Base-by-base conservation (phyloP, 179 eudicot species). In the Corrigiola litoralis region DNA sequence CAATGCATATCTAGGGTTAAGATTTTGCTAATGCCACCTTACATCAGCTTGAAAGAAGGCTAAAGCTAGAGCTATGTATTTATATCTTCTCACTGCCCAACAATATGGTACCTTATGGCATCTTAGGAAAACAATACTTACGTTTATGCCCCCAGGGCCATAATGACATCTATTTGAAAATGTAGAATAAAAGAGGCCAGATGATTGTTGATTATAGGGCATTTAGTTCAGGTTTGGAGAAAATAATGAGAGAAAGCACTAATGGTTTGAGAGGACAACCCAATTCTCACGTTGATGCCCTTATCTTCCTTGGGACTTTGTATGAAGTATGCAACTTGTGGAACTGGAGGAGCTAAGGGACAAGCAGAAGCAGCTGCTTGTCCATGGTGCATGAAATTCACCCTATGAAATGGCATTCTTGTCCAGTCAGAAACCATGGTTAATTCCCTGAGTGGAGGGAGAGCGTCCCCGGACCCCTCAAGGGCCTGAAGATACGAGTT, bases 391-490 rank as follows among this genome's bases (percentile, higher is more conserved):
- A 57, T 69, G 56, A 74, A 64, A 20, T 74, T 69, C 31, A 69
- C 55, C 54, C 42, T 74, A 29, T 69, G 74, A 31, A 57, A 74
- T 5, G 78, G 78, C 40, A 38, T 74, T 37, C 78, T 69, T 18
- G 78, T 74, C 78, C 78, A 74, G 31, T 74, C 78, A 10, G 78
- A 69, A 51, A 74, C 78, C 36, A 74, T 69, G 62, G 78, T 74
- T 18, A 74, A 74, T 24, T 74, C 78, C 65, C 56, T 63, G 2
- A 74, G 52, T n/a, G 78, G 73, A 16, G 78, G 78, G 1, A 74
- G 78, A 17, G 74, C 74, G 0, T 25, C 70, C 18, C 78, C 78
- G 0, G 74, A 74, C n/a, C 73, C 74, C 61, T 74, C 78, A 12
- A 74, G 78, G 17, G 69, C 78, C 60, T 74, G 66, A 24, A 63